These are phyloP conservation scores for Grifola frondosa DNA, from an alignment of 1,284 basidiomycete genomes.

Conservation along the genomic window DNA sequence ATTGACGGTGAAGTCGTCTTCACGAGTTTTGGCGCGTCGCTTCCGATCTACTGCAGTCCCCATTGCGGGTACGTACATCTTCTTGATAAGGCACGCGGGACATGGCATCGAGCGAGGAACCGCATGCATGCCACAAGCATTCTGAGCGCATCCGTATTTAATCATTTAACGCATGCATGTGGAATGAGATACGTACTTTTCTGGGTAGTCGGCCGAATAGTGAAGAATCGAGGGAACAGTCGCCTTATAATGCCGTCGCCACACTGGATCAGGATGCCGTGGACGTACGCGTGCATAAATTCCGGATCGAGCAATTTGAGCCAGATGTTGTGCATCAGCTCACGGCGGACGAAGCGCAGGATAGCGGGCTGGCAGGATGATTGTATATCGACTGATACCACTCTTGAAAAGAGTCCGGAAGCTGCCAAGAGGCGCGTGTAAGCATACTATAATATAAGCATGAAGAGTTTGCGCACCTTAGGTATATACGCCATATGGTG, in stretches of 20 bases:
- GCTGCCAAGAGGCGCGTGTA: constrained; percentile 3
- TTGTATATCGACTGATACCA: constrained; percentile 13
- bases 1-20: constrained; percentile 1
- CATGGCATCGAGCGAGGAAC: constrained; percentile 23
- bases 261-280: constrained; percentile 29
- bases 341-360: constrained; percentile 23
- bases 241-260: constrained; percentile 15
- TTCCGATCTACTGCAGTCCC: constrained; percentile 8
- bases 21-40: constrained; percentile 2
- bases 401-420: constrained; percentile 31
- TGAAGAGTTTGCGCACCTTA: constrained; percentile 15
- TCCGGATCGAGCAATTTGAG: constrained; percentile 23
- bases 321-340: constrained; percentile 27
- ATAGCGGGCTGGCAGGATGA: constrained; percentile 6
- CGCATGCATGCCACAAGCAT: constrained; percentile 16
- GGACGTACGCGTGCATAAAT: constrained; percentile 25
- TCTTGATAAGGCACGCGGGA: constrained; percentile 28
- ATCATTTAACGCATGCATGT: constrained; percentile 18
- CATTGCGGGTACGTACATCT: constrained; percentile 13
- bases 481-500: constrained; percentile 32
- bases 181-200: constrained; percentile 30
- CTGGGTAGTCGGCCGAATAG: constrained; percentile 35
- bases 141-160: no score
- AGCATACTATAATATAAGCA: not conserved
- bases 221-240: constrained; percentile 21